These are phyloP conservation scores for Populus tremula DNA, from an alignment of 345 rosid genomes.

Conservation along the genomic window DNA sequence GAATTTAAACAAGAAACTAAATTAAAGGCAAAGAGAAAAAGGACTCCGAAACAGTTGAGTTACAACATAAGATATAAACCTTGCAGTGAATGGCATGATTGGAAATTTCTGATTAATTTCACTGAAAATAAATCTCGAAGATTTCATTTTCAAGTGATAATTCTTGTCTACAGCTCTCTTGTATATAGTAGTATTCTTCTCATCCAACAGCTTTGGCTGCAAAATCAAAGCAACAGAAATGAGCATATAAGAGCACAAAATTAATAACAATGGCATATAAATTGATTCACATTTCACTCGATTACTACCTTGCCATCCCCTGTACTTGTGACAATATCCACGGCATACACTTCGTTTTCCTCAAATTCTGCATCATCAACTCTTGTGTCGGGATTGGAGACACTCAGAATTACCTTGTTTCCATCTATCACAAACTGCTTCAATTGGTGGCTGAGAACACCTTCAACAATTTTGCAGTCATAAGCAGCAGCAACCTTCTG, in stretches of 20 bases:
- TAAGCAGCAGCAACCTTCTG: conserved; percentile 95
- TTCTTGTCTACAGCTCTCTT: conserved; percentile 79
- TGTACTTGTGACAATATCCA: conserved; percentile 87
- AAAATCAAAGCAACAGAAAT: conserved; percentile 14
- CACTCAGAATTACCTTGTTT: conserved; percentile 69
- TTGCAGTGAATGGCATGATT: conserved; percentile 83
- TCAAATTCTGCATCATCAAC: conserved; percentile 93
- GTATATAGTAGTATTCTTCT: conserved; percentile 90
- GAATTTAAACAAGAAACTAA: not conserved
- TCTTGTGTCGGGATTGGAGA: conserved; percentile 72
- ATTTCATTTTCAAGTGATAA: conserved; percentile 96
- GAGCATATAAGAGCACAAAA: not conserved
- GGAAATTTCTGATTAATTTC: conserved; percentile 81
- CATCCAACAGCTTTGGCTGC: conserved; percentile 95
- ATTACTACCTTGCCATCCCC: conserved; percentile 98
- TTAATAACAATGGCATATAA: not conserved
- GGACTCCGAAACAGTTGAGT: not conserved
- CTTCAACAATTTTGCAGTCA: conserved; percentile 97
- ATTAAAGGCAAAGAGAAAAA: not conserved
- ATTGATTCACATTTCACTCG: not conserved
- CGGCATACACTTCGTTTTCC: conserved; percentile 91
- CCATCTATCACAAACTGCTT: conserved; percentile 90
- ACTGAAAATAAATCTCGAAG: conserved; percentile 93
- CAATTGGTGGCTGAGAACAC: conserved; percentile 93
- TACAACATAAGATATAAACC: conserved; percentile 38